Conservation (phyloP, 768 basidiomycete species). For the Hemileccinum impolitum region DNA sequence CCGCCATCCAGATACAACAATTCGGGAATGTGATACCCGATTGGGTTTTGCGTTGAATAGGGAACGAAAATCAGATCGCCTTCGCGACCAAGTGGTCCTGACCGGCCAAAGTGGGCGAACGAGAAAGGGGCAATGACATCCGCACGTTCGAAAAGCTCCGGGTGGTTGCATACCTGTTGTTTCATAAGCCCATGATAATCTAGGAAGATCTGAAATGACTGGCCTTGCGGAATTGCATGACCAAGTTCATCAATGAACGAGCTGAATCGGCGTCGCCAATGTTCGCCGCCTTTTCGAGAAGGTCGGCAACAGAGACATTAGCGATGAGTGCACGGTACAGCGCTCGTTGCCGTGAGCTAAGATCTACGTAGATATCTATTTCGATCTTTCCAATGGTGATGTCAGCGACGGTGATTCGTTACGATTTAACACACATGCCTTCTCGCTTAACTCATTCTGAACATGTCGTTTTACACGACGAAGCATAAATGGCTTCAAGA, state of each 20-base stretch:
- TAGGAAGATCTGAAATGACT: conserved; percentile 9
- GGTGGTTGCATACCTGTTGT: conserved; percentile 90
- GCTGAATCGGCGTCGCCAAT: conserved; percentile 90
- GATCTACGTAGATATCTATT: conserved; percentile 89
- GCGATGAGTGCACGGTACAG: conserved; percentile 88
- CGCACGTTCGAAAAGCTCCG: conserved; percentile 95
- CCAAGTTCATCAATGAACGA: conserved; percentile 95
- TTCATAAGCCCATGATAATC: conserved; percentile 4
- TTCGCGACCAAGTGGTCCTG: conserved; percentile 82
- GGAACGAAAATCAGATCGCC: conserved; percentile 79
- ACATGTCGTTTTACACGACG: conserved; percentile 96
- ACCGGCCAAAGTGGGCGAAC: conserved; percentile 77
- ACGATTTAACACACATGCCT: conserved; percentile 48
- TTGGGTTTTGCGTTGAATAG: conserved; percentile 86
- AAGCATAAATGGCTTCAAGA: conserved; percentile 98
- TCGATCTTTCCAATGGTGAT: conserved; percentile 86
- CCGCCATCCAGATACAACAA: conserved; percentile 79
- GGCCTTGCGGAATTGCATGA: conserved; percentile 99
- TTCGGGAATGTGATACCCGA: conserved; percentile 72
- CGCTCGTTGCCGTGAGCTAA: conserved; percentile 87
- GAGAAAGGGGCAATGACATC: conserved; percentile 94
- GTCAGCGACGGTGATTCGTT: conserved; percentile 77
- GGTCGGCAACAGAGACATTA: conserved; percentile 92
- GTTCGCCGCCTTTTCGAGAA: conserved; percentile 89
- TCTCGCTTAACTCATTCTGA: conserved; percentile 99